Evolutionary conservation across 176 grass and related monocot species (phyloP).

Genomic region (Saccharum spontaneum): DNA sequence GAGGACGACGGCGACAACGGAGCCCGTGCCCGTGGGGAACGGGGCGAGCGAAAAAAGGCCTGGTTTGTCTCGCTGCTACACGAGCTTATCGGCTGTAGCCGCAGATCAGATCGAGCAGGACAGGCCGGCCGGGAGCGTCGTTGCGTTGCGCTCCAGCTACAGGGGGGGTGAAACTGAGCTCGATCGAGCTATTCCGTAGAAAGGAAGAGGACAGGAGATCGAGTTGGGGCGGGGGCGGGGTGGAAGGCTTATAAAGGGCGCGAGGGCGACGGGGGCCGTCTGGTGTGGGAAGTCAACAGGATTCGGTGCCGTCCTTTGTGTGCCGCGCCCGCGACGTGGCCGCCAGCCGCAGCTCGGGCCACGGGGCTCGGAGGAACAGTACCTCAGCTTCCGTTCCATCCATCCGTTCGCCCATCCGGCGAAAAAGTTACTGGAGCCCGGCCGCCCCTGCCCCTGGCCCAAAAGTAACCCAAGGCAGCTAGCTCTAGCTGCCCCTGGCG

Average conservation of each 20-base stretch:
- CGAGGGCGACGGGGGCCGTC: not conserved
- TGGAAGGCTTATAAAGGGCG: conserved; percentile 58
- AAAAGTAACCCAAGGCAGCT: too few relatives aligned
- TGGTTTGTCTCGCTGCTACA: conserved; percentile 35
- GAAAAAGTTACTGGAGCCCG: not conserved
- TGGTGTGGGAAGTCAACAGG: conserved; percentile 59
- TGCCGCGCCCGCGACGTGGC: conserved; percentile 74
- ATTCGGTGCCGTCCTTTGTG: conserved; percentile 91
- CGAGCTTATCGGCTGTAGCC: not conserved
- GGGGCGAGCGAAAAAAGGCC: conserved; percentile 8
- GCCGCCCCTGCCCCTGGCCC: too few relatives aligned
- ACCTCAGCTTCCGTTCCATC: too few relatives aligned
- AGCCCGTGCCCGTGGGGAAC: not conserved
- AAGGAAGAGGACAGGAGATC: not conserved
- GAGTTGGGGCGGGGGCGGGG: conserved; percentile 28
- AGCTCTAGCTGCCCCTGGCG: too few relatives aligned
- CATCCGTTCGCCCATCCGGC: not conserved
- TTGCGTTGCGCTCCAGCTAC: not conserved
- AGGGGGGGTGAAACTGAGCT: not conserved
- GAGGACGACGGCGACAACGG: not conserved
- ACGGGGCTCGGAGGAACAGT: not conserved
- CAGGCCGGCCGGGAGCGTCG: not conserved
- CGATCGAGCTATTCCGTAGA: not conserved
- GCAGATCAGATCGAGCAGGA: not conserved
- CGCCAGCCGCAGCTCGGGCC: not conserved